Conservation (phyloP, 1,139 yeast genomes). For the Lodderomyces orthopsilosis region DNA sequence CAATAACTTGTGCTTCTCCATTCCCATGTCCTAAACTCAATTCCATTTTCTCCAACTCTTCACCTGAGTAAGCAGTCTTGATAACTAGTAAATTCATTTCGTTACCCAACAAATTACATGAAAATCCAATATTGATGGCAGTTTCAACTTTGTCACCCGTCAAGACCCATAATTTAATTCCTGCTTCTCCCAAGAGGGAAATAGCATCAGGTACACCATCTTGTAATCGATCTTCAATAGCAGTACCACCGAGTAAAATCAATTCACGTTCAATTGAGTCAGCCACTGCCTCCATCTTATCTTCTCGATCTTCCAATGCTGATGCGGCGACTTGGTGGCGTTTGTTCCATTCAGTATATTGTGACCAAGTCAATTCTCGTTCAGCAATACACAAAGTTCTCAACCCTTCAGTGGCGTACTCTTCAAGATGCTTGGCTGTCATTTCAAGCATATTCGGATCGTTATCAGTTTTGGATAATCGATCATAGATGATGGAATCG, state of each 20-base stretch:
- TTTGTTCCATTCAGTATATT: constrained; percentile 43
- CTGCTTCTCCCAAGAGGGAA: constrained; percentile 43
- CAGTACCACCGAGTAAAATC: constrained; percentile 48
- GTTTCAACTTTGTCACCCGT: constrained; percentile 54
- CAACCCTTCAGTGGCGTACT: constrained; percentile 47
- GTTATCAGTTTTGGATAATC: constrained; percentile 36
- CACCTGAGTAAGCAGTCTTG: constrained; percentile 29
- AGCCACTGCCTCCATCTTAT: constrained; percentile 45
- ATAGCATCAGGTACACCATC: constrained; percentile 53
- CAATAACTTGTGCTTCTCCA: constrained; percentile 38
- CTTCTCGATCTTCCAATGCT: constrained; percentile 43
- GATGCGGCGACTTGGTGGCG: constrained; percentile 43
- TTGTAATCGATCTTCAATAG: constrained; percentile 50
- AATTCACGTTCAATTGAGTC: constrained; percentile 47
- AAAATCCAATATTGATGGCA: constrained; percentile 51
- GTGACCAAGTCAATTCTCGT: constrained; percentile 41
- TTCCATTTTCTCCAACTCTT: constrained; percentile 33
- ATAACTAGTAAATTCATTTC: constrained; percentile 45
- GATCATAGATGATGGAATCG: constrained; percentile 43
- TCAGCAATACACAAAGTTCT: constrained; percentile 49
- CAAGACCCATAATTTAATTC: constrained; percentile 50
- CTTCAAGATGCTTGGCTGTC: constrained; percentile 43
- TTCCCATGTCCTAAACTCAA: constrained; percentile 30
- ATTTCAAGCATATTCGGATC: constrained; percentile 27
- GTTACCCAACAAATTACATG: constrained; percentile 48